These are phyloP conservation scores for Colletotrichum liaoningense DNA, from an alignment of 2,329 filamentous ascomycete species.

Conservation along the genomic window DNA sequence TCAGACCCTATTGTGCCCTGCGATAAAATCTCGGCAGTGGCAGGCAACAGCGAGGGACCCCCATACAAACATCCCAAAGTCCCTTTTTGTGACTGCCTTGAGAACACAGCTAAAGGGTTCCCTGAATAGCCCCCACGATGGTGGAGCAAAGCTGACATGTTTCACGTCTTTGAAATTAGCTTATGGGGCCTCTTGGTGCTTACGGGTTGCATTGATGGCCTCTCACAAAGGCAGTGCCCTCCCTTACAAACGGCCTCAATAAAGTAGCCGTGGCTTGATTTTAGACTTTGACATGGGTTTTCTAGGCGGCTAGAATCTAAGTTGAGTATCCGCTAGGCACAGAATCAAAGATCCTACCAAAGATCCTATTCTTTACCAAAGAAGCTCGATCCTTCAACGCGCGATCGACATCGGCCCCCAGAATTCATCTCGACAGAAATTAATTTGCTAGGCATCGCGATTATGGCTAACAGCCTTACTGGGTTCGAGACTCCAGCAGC, in stretches of 20 bases:
- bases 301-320: background rate
- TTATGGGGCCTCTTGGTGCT: background rate
- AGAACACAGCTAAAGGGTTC: background rate
- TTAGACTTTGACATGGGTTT: background rate
- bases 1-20: background rate
- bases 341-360: background rate
- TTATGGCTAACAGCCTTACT: background rate
- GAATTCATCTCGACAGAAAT: background rate
- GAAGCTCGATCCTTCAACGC: background rate
- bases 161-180: background rate
- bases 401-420: background rate
- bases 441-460: background rate
- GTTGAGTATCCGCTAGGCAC: background rate
- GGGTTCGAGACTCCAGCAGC: background rate
- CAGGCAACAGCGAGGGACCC: background rate
- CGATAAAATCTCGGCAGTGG: background rate
- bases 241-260: background rate
- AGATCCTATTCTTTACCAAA: background rate
- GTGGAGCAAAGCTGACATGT: background rate
- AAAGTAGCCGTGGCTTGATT: background rate
- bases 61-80: background rate
- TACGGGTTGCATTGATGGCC: background rate
- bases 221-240: background rate
- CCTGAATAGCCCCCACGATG: background rate
- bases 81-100: background rate